phyloP scores from a whole-genome alignment of 257 asterid species.

The Fraxinus quadrangulata region DNA sequence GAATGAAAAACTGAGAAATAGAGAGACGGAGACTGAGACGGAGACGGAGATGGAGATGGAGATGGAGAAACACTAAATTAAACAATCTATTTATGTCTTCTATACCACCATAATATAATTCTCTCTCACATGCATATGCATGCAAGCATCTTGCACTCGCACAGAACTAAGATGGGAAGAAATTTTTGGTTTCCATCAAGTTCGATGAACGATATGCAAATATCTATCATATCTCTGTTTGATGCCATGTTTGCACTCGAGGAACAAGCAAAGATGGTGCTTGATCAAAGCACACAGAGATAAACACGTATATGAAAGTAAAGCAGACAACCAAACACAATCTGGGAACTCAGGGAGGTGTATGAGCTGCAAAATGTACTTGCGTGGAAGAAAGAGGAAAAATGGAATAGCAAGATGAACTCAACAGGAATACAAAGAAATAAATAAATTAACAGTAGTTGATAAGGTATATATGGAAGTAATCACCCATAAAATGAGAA shows the following conservation, averaged over 20 bases:
- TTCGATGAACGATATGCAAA: neutral
- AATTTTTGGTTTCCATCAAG: neutral
- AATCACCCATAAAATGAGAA: too few species aligned
- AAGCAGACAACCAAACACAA: neutral
- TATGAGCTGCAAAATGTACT: neutral
- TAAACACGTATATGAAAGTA: neutral
- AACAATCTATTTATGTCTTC: neutral
- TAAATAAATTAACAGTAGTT: too few species aligned
- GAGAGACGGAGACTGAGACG: neutral
- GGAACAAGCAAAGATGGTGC: neutral
- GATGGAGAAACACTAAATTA: neutral
- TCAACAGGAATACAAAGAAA: too few species aligned
- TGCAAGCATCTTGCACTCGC: neutral
- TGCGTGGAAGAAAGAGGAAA: neutral
- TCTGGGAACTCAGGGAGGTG: neutral
- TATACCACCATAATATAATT: neutral
- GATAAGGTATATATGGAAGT: neutral
- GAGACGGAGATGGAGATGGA: neutral
- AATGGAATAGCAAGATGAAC: too few species aligned
- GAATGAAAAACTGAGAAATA: conserved; percentile 3
- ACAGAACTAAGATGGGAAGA: neutral
- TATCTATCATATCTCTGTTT: neutral
- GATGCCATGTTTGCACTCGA: neutral
- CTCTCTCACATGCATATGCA: neutral
- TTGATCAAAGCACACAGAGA: neutral